A percentile compares a stretch with the other conserved stretches of the same genome.
phyloP scores from a whole-genome alignment of 495 filamentous ascomycete genomes.

The Penicillium egyptiacum region DNA sequence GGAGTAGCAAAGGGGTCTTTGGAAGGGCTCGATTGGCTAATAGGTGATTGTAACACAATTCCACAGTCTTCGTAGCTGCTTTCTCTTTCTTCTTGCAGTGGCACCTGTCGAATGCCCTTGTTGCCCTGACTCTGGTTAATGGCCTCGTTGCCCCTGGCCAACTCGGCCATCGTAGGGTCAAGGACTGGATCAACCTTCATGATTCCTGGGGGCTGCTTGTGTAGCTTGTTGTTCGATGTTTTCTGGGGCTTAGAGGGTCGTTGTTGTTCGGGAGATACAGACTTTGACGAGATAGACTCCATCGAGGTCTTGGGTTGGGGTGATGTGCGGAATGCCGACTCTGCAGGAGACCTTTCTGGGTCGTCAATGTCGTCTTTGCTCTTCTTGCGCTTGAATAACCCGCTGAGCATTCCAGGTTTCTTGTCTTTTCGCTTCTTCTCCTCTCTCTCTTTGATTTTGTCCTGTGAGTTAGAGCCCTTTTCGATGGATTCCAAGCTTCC shows the following conservation, averaged over 20 bases:
- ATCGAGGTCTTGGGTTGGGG: slow-evolving; percentile 53
- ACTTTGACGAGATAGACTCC: slow-evolving; percentile 43
- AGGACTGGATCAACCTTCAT: slow-evolving; percentile 10
- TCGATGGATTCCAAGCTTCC: slow-evolving; percentile 52
- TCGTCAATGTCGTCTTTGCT: slow-evolving; percentile 67
- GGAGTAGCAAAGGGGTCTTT: slow-evolving; percentile 32
- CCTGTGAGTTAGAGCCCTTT: slow-evolving; percentile 51
- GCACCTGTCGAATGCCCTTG: slow-evolving; percentile 45
- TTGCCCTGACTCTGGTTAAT: slow-evolving; percentile 17
- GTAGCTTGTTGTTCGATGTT: slow-evolving; percentile 10
- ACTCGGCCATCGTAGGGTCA: slow-evolving; percentile 19
- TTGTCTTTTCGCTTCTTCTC: slow-evolving; percentile 90
- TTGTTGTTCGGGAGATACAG: slow-evolving; percentile 36
- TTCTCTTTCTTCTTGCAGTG: slow-evolving; percentile 32
- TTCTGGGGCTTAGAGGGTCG: slow-evolving; percentile 13
- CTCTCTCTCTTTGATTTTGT: slow-evolving; percentile 70
- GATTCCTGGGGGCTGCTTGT: slow-evolving; percentile 22
- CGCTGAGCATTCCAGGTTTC: slow-evolving; percentile 87
- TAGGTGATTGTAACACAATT: slow-evolving; percentile 21
- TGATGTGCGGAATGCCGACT: slow-evolving; percentile 49
- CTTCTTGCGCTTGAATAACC: slow-evolving; percentile 92
- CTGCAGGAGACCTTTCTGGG: slow-evolving; percentile 59
- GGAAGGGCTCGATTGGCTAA: slow-evolving; percentile 22
- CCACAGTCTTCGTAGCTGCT: slow-evolving; percentile 20
- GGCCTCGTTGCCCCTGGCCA: slow-evolving; percentile 14